Conservation (phyloP, 257 asterid species). For the Henckelia pumila region DNA sequence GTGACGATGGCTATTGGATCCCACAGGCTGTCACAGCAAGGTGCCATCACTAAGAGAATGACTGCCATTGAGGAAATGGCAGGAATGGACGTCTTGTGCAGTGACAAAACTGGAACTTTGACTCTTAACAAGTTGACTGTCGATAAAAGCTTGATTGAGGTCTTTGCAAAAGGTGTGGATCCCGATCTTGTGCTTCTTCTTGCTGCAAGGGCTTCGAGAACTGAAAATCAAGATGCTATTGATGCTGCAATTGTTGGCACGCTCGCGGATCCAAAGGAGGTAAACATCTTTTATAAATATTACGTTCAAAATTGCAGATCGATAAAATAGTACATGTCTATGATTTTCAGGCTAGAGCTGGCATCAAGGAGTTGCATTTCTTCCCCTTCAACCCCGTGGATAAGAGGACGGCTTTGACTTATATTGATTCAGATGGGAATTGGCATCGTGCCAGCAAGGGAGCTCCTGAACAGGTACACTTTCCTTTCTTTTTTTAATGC, state of each 20-base stretch:
- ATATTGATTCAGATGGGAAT: constrained; percentile 68
- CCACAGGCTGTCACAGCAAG: constrained; percentile 96
- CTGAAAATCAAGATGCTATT: constrained; percentile 93
- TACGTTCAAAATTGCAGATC: background rate
- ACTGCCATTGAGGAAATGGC: constrained; percentile 98
- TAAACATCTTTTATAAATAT: constrained; percentile 17
- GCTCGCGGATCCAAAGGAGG: constrained; percentile 99
- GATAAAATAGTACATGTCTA: background rate
- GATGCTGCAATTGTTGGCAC: constrained; percentile 92
- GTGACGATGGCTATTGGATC: constrained; percentile 99
- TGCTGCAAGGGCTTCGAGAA: constrained; percentile 93
- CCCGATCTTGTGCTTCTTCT: constrained; percentile 74
- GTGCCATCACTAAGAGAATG: constrained; percentile 98
- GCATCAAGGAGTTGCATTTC: constrained; percentile 78
- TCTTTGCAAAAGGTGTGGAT: constrained; percentile 76
- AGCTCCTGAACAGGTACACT: constrained; percentile 92
- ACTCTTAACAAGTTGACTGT: constrained; percentile 85
- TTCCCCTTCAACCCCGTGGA: constrained; percentile 97
- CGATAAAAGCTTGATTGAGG: constrained; percentile 77
- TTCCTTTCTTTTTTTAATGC: background rate
- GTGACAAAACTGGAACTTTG: constrained; percentile 95
- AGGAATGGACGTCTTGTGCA: constrained; percentile 95
- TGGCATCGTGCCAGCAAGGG: constrained; percentile 98
- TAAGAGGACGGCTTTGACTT: constrained; percentile 96
- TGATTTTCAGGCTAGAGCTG: constrained; percentile 84